Evolutionary conservation across 2,329 filamentous ascomycete genomes (phyloP).

Genomic region (Claviceps fusiformis): DNA sequence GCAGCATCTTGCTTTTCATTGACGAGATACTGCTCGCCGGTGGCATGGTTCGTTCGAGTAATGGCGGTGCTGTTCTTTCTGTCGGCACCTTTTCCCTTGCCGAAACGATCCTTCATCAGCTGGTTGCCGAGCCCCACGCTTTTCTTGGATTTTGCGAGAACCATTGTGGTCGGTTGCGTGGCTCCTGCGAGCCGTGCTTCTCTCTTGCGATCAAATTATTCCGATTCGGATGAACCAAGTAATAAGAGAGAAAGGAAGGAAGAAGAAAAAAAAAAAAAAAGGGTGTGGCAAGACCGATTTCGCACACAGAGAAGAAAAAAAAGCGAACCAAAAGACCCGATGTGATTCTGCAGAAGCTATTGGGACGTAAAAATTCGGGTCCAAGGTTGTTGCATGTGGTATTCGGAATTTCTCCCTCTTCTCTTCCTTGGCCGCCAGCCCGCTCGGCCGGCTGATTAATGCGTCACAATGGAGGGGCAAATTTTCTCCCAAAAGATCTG

Average conservation of each 20-base stretch:
- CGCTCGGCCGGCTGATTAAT: slow-evolving; percentile 22
- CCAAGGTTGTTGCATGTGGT: neutral
- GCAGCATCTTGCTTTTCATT: slow-evolving; percentile 82
- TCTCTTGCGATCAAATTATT: neutral
- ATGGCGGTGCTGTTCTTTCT: slow-evolving; percentile 54
- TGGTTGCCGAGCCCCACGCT: slow-evolving; percentile 88
- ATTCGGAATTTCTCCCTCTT: neutral
- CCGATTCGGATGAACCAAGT: neutral
- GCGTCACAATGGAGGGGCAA: slow-evolving; percentile 34
- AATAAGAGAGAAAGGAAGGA: too few relatives aligned
- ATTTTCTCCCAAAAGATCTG: slow-evolving; percentile 19
- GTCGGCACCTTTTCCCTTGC: slow-evolving; percentile 76
- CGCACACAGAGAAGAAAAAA: neutral
- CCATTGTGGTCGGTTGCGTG: slow-evolving; percentile 29
- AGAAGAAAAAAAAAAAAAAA: too few relatives aligned
- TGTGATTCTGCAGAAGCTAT: neutral
- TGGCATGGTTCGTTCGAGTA: slow-evolving; percentile 60
- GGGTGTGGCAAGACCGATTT: neutral
- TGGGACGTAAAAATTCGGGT: neutral
- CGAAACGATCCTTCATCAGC: slow-evolving; percentile 97
- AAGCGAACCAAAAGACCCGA: neutral
- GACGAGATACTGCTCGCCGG: slow-evolving; percentile 82
- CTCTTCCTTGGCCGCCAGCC: neutral
- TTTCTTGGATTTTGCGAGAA: slow-evolving; percentile 81
- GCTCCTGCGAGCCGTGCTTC: neutral